A percentile compares a stretch with the other conserved stretches of the same genome.
Conservation (phyloP, 83 land plant genomes). For the Thuja plicata region DNA sequence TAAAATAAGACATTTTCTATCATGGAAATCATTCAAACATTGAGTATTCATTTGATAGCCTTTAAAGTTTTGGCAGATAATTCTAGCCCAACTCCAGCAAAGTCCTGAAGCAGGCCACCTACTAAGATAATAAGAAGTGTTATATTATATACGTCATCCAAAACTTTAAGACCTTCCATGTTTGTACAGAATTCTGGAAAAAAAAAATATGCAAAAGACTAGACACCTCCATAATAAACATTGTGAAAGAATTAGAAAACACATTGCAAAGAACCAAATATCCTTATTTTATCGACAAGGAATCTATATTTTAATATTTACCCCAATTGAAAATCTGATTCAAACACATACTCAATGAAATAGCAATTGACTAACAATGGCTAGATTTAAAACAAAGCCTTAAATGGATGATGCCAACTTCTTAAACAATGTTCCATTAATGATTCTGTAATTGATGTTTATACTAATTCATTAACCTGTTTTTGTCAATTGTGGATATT, state of each 20-base stretch:
- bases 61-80: too few species aligned
- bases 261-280: not conserved
- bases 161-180: not conserved
- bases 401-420: not conserved
- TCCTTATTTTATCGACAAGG: too few species aligned
- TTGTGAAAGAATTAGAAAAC: not conserved
- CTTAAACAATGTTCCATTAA: not conserved
- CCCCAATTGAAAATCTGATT: not conserved
- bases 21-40: not conserved
- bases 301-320: too few species aligned
- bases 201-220: not conserved
- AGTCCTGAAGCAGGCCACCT: not conserved
- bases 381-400: too few species aligned
- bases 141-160: not conserved
- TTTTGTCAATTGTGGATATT: not conserved
- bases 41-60: too few species aligned
- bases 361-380: too few species aligned
- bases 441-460: not conserved
- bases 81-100: not conserved
- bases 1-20: not conserved
- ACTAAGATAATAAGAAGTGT: not conserved
- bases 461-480: not conserved
- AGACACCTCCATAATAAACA: not conserved
- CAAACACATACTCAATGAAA: not conserved
- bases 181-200: not conserved